Evolutionary conservation across 768 basidiomycete genomes (phyloP).

Genomic region (Tulasnella sp.): DNA sequence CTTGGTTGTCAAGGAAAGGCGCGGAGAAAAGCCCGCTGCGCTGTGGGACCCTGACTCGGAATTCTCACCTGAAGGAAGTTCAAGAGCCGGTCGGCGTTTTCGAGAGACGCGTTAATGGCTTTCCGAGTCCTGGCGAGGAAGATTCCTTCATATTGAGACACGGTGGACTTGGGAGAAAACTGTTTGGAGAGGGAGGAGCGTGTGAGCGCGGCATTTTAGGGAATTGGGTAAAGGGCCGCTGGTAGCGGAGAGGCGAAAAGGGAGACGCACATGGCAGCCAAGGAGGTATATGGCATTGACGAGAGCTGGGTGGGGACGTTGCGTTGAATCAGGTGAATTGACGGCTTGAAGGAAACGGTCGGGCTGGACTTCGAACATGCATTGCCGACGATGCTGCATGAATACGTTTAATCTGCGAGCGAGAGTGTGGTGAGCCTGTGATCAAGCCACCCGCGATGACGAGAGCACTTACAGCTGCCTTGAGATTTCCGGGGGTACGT

Average conservation of each 20-base stretch:
- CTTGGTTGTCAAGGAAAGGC: not conserved
- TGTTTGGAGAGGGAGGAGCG: not conserved
- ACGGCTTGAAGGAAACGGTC: slow-evolving; percentile 51
- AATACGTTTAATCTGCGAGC: slow-evolving; percentile 58
- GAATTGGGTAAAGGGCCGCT: not conserved
- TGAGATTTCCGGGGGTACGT: slow-evolving; percentile 14
- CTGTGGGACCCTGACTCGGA: not conserved
- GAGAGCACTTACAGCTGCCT: slow-evolving; percentile 16
- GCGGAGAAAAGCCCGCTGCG: not conserved
- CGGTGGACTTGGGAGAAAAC: slow-evolving; percentile 31
- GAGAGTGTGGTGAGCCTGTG: not conserved
- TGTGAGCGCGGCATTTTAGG: not conserved
- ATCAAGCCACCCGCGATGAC: not conserved
- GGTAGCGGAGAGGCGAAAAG: not conserved
- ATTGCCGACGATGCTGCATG: slow-evolving; percentile 41
- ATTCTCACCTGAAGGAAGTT: slow-evolving; percentile 44
- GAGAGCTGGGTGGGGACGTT: slow-evolving; percentile 60
- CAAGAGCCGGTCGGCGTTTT: slow-evolving; percentile 44
- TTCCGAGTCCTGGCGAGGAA: slow-evolving; percentile 45
- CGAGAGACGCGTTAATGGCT: slow-evolving; percentile 53
- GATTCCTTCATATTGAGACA: slow-evolving; percentile 40
- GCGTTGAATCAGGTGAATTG: slow-evolving; percentile 24
- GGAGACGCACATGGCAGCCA: slow-evolving; percentile 64
- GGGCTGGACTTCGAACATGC: slow-evolving; percentile 66
- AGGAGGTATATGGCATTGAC: slow-evolving; percentile 76